Evolutionary conservation across 805 yeast species (phyloP).

Genomic region (Torulaspora quercuum): DNA sequence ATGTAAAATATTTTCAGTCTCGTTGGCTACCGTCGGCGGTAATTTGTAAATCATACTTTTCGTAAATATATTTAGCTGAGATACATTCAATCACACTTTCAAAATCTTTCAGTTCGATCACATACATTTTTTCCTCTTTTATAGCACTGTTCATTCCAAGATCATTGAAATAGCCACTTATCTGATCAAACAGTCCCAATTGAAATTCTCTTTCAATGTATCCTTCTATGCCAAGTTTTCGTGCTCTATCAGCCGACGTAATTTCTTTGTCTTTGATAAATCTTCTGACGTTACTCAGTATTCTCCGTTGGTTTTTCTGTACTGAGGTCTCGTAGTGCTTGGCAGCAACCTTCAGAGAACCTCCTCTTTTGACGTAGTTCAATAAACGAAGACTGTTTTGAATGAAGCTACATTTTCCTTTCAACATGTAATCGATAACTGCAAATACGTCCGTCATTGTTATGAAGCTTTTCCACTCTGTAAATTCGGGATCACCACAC

Average conservation of each 20-base stretch:
- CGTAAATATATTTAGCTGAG: constrained; percentile 13
- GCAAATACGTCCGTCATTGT: constrained; percentile 11
- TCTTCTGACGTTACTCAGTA: constrained; percentile 13
- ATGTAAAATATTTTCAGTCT: too few relatives aligned
- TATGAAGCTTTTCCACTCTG: constrained; percentile 14
- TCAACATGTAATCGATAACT: constrained; percentile 12
- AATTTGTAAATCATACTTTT: constrained; percentile 13
- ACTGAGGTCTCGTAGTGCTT: constrained; percentile 10
- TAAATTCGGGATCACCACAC: too few relatives aligned
- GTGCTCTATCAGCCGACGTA: constrained; percentile 4
- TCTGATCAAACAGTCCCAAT: constrained; percentile 13
- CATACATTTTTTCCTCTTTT: constrained; percentile 6
- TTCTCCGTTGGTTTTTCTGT: constrained; percentile 11
- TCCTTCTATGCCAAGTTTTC: constrained; percentile 3
- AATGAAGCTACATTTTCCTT: constrained; percentile 13
- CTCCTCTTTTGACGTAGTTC: constrained; percentile 9
- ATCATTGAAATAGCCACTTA: constrained; percentile 9
- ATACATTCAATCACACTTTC: constrained; percentile 13
- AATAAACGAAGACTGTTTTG: constrained; percentile 11
- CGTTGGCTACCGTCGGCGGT: too few relatives aligned
- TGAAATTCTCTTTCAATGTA: constrained; percentile 11
- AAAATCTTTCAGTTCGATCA: constrained; percentile 11
- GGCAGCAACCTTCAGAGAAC: constrained; percentile 12
- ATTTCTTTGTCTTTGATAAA: constrained; percentile 12
- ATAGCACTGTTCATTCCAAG: constrained; percentile 4